These are phyloP conservation scores for Glomus cerebriforme DNA, from an alignment of 192 early-diverging fungal genomes.

Conservation along the genomic window DNA sequence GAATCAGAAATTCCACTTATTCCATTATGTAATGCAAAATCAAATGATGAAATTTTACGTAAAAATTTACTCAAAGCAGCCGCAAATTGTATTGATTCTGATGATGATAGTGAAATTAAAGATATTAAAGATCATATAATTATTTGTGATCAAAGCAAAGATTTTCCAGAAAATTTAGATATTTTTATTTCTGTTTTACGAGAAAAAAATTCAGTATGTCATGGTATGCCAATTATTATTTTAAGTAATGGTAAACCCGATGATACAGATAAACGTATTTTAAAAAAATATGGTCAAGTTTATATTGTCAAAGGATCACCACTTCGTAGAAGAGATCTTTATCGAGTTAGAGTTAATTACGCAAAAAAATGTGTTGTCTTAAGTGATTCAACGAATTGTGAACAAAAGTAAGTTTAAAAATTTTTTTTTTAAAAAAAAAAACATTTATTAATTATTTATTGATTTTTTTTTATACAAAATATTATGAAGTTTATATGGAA, in stretches of 20 bases:
- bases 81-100: not conserved
- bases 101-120: not conserved
- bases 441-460: not conserved
- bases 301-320: conserved; percentile 61
- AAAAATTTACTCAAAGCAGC: not conserved
- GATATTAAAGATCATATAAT: conserved; percentile 10
- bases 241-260: conserved; percentile 53
- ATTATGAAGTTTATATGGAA: not conserved
- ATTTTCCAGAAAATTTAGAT: conserved; percentile 67
- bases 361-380: conserved; percentile 60
- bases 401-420: not conserved
- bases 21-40: too few species aligned
- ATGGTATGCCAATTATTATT: conserved; percentile 56
- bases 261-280: conserved; percentile 36
- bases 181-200: conserved; percentile 69
- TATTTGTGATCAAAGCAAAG: conserved; percentile 18
- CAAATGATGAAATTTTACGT: not conserved
- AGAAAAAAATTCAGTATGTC: conserved; percentile 46
- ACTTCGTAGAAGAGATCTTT: conserved; percentile 60
- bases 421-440: not conserved
- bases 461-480: not conserved
- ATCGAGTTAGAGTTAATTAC: conserved; percentile 54
- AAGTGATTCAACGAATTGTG: conserved; percentile 39
- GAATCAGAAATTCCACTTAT: not conserved
- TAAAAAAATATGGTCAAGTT: conserved; percentile 55